A percentile compares a stretch with the other conserved stretches of the same genome.
phyloP scores from a whole-genome alignment of 2,329 filamentous ascomycete species.

The Trichoderma hamatum region DNA sequence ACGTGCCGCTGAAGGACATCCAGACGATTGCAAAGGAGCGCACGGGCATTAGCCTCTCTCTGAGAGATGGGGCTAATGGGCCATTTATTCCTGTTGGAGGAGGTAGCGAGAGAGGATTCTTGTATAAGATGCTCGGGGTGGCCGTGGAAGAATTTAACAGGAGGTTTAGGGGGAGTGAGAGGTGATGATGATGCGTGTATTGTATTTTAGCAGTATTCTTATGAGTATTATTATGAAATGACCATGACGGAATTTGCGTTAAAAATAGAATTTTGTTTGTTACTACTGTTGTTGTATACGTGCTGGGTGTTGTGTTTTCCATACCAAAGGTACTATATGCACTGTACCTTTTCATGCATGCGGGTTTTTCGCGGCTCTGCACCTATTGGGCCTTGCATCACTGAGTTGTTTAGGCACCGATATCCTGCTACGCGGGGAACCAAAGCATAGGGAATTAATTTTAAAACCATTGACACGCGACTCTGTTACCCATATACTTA shows the following conservation, averaged over 20 bases:
- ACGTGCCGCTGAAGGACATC: slow-evolving; percentile 91
- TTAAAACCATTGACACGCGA: too few species aligned
- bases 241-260: not conserved
- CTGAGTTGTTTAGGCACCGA: too few species aligned
- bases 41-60: slow-evolving; percentile 84
- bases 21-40: slow-evolving; percentile 97
- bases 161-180: slow-evolving; percentile 53
- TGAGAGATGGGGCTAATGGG: slow-evolving; percentile 89
- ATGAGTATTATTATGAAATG: not conserved
- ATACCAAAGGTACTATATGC: too few species aligned
- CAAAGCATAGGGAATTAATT: too few species aligned
- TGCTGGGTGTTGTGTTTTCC: too few species aligned
- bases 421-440: too few species aligned
- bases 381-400: too few species aligned
- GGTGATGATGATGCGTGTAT: slow-evolving; percentile 21
- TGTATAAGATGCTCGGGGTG: slow-evolving; percentile 67
- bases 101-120: slow-evolving; percentile 68
- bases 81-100: slow-evolving; percentile 95
- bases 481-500: too few species aligned
- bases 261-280: not conserved
- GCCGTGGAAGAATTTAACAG: slow-evolving; percentile 70
- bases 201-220: not conserved
- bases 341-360: too few species aligned
- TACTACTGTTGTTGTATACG: too few species aligned
- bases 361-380: too few species aligned